A percentile compares a stretch with the other conserved stretches of the same genome.
Evolutionary conservation across 2,329 filamentous ascomycete genomes (phyloP).

Genomic region (Endoconidiophora laricicola): DNA sequence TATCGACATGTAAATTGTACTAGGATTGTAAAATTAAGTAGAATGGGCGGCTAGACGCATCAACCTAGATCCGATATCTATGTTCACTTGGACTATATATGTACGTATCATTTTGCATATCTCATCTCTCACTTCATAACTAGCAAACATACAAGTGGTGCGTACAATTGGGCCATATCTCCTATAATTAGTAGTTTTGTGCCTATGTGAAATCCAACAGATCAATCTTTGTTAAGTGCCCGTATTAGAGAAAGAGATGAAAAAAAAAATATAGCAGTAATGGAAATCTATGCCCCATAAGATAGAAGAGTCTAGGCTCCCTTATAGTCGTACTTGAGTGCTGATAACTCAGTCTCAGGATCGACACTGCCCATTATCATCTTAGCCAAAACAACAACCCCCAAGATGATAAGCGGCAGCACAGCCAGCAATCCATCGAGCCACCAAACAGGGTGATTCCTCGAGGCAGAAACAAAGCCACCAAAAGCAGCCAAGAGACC

Average conservation of each 20-base stretch:
- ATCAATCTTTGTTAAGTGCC: neutral
- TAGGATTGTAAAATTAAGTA: neutral
- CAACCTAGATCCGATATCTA: too few relatives aligned
- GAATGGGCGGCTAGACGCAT: too few relatives aligned
- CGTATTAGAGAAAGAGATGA: too few relatives aligned
- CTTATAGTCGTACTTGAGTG: conserved; percentile 49
- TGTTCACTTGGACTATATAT: too few relatives aligned
- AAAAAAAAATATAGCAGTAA: neutral
- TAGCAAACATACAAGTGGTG: too few relatives aligned
- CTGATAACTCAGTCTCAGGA: conserved; percentile 45
- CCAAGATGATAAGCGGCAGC: conserved; percentile 42
- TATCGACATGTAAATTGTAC: conserved; percentile 47
- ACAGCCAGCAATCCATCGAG: conserved; percentile 29
- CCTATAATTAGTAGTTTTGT: neutral
- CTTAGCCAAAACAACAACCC: conserved; percentile 43
- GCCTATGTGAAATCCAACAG: neutral
- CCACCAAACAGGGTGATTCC: conserved; percentile 19
- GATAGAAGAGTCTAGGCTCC: conserved; percentile 32
- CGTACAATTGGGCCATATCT: too few relatives aligned
- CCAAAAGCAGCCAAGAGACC: conserved; percentile 33
- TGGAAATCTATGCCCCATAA: too few relatives aligned
- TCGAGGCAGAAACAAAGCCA: conserved; percentile 23
- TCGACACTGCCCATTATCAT: conserved; percentile 52
- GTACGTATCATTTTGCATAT: too few relatives aligned
- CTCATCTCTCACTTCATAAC: too few relatives aligned